phyloP scores from a whole-genome alignment of 345 rosid species.

The Eucalyptus cloeziana region DNA sequence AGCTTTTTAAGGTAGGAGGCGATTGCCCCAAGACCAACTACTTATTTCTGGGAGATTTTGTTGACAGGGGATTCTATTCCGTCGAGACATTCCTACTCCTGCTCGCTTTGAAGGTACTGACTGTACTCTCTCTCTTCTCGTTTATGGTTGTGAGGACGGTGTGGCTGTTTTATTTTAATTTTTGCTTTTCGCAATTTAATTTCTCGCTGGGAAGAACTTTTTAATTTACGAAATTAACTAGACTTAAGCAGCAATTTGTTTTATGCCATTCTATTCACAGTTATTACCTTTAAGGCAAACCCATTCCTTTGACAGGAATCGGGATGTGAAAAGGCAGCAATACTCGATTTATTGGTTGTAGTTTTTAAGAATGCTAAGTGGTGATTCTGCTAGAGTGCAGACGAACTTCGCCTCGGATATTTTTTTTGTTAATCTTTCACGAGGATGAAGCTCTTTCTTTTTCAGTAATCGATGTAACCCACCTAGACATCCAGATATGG shows the following conservation, averaged over 20 bases:
- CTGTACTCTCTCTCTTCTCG: not conserved
- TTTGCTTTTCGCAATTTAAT: not conserved
- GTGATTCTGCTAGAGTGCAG: not conserved
- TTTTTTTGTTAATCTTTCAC: not conserved
- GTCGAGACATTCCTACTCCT: conserved; percentile 95
- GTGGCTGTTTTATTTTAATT: not conserved
- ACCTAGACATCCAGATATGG: not conserved
- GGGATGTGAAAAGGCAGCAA: not conserved
- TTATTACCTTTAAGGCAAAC: not conserved
- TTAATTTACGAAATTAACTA: not conserved
- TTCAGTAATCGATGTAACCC: not conserved
- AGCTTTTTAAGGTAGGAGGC: conserved; percentile 93
- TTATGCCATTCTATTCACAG: not conserved
- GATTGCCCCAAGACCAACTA: conserved; percentile 97
- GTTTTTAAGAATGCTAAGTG: not conserved
- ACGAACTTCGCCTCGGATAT: not conserved
- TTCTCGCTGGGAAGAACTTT: not conserved
- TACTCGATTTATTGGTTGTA: not conserved
- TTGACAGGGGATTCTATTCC: conserved; percentile 91
- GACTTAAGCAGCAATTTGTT: not conserved
- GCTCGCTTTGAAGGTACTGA: conserved; percentile 82
- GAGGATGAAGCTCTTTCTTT: not conserved
- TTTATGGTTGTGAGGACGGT: not conserved
- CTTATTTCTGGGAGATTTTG: conserved; percentile 97
- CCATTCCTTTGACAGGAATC: not conserved